These are phyloP conservation scores for Phytomonas serpens DNA, from an alignment of 208 protist species.

Conservation along the genomic window DNA sequence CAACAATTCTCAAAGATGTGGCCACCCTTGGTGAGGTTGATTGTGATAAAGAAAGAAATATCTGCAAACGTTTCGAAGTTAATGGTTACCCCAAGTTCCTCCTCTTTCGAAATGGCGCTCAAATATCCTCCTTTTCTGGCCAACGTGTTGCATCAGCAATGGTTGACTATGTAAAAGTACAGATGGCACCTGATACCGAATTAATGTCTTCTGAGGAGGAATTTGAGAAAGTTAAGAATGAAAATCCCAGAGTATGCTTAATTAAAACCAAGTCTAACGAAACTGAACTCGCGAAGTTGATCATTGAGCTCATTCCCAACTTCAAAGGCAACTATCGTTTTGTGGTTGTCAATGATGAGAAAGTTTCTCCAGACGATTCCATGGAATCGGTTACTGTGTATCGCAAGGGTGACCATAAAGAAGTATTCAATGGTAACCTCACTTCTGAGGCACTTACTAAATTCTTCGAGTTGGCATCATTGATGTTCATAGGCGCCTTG, in stretches of 20 bases:
- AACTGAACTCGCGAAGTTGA: conserved; percentile 22
- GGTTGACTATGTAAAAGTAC: conserved; percentile 45
- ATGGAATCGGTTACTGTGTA: conserved; percentile 65
- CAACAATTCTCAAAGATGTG: conserved; percentile 36
- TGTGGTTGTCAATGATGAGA: conserved; percentile 43
- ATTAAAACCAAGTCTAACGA: conserved; percentile 36
- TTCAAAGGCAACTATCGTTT: conserved; percentile 48
- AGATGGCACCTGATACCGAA: conserved; percentile 37
- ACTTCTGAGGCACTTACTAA: conserved; percentile 32
- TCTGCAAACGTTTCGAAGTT: conserved; percentile 48
- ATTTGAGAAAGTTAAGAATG: conserved; percentile 56
- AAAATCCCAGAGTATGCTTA: conserved; percentile 31
- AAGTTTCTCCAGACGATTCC: conserved; percentile 29
- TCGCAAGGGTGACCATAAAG: conserved; percentile 30
- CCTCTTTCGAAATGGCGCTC: conserved; percentile 72
- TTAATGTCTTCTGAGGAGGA: conserved; percentile 27
- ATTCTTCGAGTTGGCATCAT: conserved; percentile 39
- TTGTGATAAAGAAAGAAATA: conserved; percentile 63
- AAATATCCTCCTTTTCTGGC: conserved; percentile 50
- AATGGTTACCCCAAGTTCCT: conserved; percentile 79
- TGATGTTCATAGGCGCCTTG: conserved; percentile 45
- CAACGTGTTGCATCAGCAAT: conserved; percentile 50
- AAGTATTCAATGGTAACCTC: conserved; percentile 28
- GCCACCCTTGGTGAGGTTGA: conserved; percentile 72
- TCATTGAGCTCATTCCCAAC: conserved; percentile 23